A percentile compares a stretch with the other conserved stretches of the same genome.
Evolutionary conservation across 176 grass and related monocot genomes (phyloP).

Genomic region (Hsuehochloa calcarea): DNA sequence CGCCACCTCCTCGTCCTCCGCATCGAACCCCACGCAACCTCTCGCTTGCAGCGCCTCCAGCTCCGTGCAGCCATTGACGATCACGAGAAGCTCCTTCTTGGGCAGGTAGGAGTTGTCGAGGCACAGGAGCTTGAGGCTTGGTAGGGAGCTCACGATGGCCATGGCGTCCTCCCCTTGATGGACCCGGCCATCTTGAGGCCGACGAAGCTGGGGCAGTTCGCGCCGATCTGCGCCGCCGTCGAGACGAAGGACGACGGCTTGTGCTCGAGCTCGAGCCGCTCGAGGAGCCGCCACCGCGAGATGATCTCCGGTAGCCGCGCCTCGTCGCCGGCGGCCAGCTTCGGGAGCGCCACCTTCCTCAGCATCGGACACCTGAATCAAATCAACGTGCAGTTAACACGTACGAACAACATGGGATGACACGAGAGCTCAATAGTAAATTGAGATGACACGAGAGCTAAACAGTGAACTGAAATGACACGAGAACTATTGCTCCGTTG

Average conservation of each 20-base stretch:
- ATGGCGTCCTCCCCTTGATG: slow-evolving; percentile 32
- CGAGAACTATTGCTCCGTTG: background rate
- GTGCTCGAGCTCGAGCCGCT: slow-evolving; percentile 38
- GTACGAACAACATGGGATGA: background rate
- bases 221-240: slow-evolving; percentile 4
- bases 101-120: slow-evolving; percentile 43
- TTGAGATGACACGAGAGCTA: no score
- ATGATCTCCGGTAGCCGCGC: slow-evolving; percentile 34
- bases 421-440: background rate
- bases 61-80: slow-evolving; percentile 30
- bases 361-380: slow-evolving; percentile 25
- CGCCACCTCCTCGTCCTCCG: slow-evolving; percentile 17
- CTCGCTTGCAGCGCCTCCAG: slow-evolving; percentile 33
- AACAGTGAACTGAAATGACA: background rate
- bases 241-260: slow-evolving; percentile 38
- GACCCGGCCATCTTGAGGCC: slow-evolving; percentile 35
- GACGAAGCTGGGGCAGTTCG: slow-evolving; percentile 1
- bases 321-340: slow-evolving; percentile 26
- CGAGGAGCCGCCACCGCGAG: slow-evolving; percentile 28
- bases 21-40: slow-evolving; percentile 43
- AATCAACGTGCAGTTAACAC: background rate
- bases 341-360: slow-evolving; percentile 25
- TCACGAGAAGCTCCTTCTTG: slow-evolving; percentile 19
- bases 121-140: slow-evolving; percentile 22
- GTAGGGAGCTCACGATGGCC: slow-evolving; percentile 11